Evolutionary conservation across 1,284 basidiomycete genomes (phyloP), one percentile per base, ranked within the genome.

Genomic region (Austroboletus novae-zelandiae): DNA sequence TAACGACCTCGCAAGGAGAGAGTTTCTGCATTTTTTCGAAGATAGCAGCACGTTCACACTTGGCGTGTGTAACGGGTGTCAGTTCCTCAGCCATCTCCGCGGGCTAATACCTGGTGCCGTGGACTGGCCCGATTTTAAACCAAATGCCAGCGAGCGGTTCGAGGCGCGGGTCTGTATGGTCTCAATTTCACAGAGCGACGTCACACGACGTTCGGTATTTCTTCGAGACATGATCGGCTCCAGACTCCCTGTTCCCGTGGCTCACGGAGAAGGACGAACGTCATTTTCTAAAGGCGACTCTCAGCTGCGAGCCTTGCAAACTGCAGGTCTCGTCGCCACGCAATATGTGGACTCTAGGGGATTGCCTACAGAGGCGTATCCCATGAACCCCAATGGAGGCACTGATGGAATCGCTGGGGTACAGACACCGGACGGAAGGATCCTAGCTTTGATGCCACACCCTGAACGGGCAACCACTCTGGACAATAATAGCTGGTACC

Each of bases 51-150:
- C 92, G 0, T 99, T 98, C 67, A 83, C 91, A 0, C 78, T 99
- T 20, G 97, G 89, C 20, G 94, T 99, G 27, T 99, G 97, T 76
- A 99, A 99, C 67, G 96, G 96, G 7, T 99, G 96, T 71, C 96
- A 99, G 72, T 93, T 98, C 79, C 83, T 99, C 63, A 88, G 87
- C 60, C 87, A 93, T 61, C 79, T 99, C 48, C 81, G 80, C 51
- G 85, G 88, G 49, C 85, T 98, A 56, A 88, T 98, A 55, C 93
- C 94, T 3, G 95, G 94, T 29, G 86, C 91, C 31, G 74, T 82
- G 53, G 64, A 76, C 52, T 99, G 95, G 96, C 97, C 96, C 0
- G 77, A 81, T 53, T 95, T 98, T 81, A 95, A 95, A 75, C 75
- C 80, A 32, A 99, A 99, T 71, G 75, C 80, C 54, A 90, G 88